A percentile compares a stretch with the other conserved stretches of the same genome.
These are phyloP conservation scores for bread wheat (Triticum aestivum) DNA, from an alignment of 176 grass and related monocot genomes.

Conservation along the genomic window IWGSC_CS_RefSeq_v2.1 NC_057806.1:381895185-381895684, in stretches of 20 bases:
- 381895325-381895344: not conserved
- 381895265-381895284: not conserved
- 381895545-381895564: not conserved
- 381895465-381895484: not conserved
- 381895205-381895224: not conserved
- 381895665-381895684: not conserved
- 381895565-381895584: not conserved
- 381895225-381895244: not conserved
- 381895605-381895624: slow-evolving; percentile 8
- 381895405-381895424: not conserved
- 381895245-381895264: not conserved
- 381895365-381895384: not conserved
- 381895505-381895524: not conserved
- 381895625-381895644: not conserved
- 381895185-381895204: not conserved
- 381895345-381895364: not conserved
- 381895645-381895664: not conserved
- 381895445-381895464: not conserved
- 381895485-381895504: not conserved
- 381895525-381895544: not conserved
- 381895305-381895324: not conserved
- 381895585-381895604: slow-evolving; percentile 25
- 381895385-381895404: not conserved
- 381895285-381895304: slow-evolving; percentile 1
- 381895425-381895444: not conserved